Evolutionary conservation across 768 basidiomycete species (phyloP).

Genomic region (Phylloporus arenicola): DNA sequence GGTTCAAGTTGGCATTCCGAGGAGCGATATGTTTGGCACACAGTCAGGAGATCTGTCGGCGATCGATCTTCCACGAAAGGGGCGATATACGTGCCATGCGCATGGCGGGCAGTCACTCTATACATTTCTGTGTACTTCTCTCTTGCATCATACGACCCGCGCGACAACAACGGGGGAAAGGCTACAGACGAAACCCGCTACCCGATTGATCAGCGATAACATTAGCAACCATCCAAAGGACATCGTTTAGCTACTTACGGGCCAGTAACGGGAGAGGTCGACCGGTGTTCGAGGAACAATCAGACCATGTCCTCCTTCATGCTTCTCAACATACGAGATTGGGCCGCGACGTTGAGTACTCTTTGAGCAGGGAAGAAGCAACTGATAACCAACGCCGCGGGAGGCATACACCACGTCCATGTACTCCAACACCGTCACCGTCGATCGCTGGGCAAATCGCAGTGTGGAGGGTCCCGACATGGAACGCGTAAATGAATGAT

Average conservation of each 20-base stretch:
- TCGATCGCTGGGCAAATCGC: conserved; percentile 16
- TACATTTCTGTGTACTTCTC: conserved; percentile 25
- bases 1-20: conserved; percentile 20
- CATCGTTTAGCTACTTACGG: conserved; percentile 18
- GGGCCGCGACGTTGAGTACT: conserved; percentile 9
- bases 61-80: conserved; percentile 28
- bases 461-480: not conserved
- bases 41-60: conserved; percentile 10
- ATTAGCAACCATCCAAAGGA: conserved; percentile 7
- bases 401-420: not conserved
- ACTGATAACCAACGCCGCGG: not conserved
- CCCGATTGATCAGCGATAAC: conserved; percentile 8
- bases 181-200: conserved; percentile 10
- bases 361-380: conserved; percentile 21
- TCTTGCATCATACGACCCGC: conserved; percentile 19
- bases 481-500: conserved; percentile 16
- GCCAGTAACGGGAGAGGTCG: not conserved
- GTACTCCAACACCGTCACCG: not conserved
- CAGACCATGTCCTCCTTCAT: conserved; percentile 2
- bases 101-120: conserved; percentile 17
- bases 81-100: conserved; percentile 13
- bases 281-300: not conserved
- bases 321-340: conserved; percentile 20
- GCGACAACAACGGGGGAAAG: conserved; percentile 25
- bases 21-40: conserved; percentile 20